These are phyloP conservation scores for Talaromyces thailandensis DNA, from an alignment of 495 filamentous ascomycete genomes.

Conservation along the genomic window DNA sequence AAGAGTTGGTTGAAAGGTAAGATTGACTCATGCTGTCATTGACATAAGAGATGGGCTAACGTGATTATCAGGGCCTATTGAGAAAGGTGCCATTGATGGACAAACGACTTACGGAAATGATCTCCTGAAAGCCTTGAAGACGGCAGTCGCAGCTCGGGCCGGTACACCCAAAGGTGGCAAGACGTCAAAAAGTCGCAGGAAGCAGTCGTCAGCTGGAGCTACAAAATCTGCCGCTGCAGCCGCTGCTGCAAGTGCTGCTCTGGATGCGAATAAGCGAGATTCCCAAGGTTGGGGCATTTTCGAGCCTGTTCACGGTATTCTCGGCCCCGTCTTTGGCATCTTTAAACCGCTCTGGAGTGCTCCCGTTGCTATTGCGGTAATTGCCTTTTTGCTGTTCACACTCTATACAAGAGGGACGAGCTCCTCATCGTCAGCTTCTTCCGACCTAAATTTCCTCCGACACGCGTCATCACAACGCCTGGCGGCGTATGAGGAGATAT, in stretches of 20 bases:
- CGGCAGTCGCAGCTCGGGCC: conserved; percentile 54
- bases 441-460: conserved; percentile 27
- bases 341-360: conserved; percentile 60
- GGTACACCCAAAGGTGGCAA: conserved; percentile 28
- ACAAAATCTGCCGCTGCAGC: conserved; percentile 19
- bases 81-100: conserved; percentile 89
- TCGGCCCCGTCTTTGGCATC: conserved; percentile 65
- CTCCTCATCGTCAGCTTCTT: conserved; percentile 21
- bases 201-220: conserved; percentile 36
- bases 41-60: conserved; percentile 13
- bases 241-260: conserved; percentile 35
- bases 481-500: conserved; percentile 88
- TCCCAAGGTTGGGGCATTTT: conserved; percentile 66
- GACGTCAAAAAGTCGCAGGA: conserved; percentile 40
- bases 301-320: conserved; percentile 60
- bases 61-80: conserved; percentile 66
- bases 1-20: conserved; percentile 98
- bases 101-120: conserved; percentile 74
- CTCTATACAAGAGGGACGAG: conserved; percentile 46
- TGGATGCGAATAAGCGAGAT: conserved; percentile 28
- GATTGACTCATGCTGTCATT: conserved; percentile 11
- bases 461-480: conserved; percentile 50
- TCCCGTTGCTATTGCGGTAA: conserved; percentile 45
- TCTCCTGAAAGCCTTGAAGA: conserved; percentile 61
- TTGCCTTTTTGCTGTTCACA: conserved; percentile 47